Conservation (phyloP, 148 eudicot genomes). For the Chenopodium berlandieri region DNA sequence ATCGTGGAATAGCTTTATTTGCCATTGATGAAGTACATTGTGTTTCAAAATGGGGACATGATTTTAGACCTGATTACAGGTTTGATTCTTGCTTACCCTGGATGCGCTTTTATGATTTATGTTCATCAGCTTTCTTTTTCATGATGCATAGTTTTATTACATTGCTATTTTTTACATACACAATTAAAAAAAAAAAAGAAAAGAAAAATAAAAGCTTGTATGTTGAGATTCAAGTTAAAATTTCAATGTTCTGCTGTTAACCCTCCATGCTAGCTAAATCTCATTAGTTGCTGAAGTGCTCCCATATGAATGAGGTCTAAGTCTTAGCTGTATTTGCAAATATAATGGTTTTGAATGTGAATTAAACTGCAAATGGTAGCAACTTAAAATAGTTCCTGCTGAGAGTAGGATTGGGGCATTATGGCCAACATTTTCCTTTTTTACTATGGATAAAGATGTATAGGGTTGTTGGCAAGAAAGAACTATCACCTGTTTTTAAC, state of each 20-base stretch:
- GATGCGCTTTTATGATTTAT: neutral
- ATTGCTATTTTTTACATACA: neutral
- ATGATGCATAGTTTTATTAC: neutral
- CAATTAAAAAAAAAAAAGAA: too few species aligned
- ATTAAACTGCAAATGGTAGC: neutral
- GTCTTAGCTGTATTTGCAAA: neutral
- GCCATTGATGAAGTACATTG: conserved; percentile 97
- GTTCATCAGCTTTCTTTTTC: neutral
- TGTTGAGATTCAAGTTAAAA: neutral
- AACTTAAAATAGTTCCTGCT: neutral
- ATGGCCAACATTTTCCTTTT: neutral
- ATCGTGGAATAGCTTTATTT: conserved; percentile 80
- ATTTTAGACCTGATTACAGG: conserved; percentile 97
- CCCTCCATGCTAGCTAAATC: neutral
- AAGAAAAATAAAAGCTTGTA: too few species aligned
- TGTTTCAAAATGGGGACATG: conserved; percentile 98
- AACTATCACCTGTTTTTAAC: neutral
- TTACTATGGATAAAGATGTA: neutral
- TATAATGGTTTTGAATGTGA: neutral
- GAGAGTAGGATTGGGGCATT: neutral
- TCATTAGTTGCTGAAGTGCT: neutral
- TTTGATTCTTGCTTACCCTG: conserved; percentile 27
- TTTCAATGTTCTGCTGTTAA: neutral
- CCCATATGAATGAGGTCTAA: neutral
- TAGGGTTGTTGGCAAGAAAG: neutral